These are phyloP conservation scores for Rosellinia necatrix DNA, from an alignment of 2,329 filamentous ascomycete species.

Conservation along the genomic window DNA sequence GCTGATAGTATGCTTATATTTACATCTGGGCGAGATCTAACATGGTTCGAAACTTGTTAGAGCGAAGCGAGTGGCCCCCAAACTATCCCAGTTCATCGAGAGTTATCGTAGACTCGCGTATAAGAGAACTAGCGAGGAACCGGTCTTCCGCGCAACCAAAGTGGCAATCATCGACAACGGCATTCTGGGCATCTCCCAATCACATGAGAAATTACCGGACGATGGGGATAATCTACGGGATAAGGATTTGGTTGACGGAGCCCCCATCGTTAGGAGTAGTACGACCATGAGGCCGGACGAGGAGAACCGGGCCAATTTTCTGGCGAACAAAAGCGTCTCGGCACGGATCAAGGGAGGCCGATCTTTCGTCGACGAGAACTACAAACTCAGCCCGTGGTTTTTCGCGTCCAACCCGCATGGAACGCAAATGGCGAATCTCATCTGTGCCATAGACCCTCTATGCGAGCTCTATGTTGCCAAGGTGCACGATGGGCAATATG, in stretches of 20 bases:
- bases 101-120: too few relatives aligned
- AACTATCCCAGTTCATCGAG: too few relatives aligned
- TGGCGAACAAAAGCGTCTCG: not conserved
- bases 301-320: not conserved
- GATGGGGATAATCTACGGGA: too few relatives aligned
- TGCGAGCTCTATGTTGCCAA: not conserved
- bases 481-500: not conserved
- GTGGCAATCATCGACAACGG: not conserved
- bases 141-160: not conserved
- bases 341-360: not conserved
- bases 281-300: not conserved
- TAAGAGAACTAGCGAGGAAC: too few relatives aligned
- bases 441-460: conserved; percentile 1
- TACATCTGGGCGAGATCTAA: too few relatives aligned
- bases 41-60: too few relatives aligned
- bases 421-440: conserved; percentile 9
- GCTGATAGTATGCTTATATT: too few relatives aligned
- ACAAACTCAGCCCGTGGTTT: not conserved
- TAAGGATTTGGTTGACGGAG: not conserved
- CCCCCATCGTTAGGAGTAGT: not conserved
- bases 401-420: conserved; percentile 6
- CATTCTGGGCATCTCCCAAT: not conserved
- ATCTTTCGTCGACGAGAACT: not conserved
- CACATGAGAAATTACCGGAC: not conserved
- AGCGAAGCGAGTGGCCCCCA: too few relatives aligned